These are phyloP conservation scores for Pilatotrama ljubarskyi DNA, from an alignment of 768 basidiomycete genomes.

Conservation along the genomic window DNA sequence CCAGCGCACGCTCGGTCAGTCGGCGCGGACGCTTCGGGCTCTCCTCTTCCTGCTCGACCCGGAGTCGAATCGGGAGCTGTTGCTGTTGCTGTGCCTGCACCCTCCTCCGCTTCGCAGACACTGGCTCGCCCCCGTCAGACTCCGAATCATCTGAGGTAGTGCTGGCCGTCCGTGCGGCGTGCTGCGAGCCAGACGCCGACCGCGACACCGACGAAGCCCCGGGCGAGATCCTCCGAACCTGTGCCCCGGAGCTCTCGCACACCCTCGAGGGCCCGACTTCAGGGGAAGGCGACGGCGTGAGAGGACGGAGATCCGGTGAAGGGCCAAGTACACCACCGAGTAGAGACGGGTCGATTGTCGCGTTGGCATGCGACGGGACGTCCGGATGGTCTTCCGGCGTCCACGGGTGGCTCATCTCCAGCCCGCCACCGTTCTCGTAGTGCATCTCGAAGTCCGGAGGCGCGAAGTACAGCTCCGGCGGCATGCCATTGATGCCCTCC, in stretches of 20 bases:
- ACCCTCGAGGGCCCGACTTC: not conserved
- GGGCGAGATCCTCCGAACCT: not conserved
- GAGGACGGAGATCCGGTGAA: not conserved
- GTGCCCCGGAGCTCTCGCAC: not conserved
- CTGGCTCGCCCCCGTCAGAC: not conserved
- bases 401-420: not conserved
- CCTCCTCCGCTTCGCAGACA: not conserved
- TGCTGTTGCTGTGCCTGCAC: not conserved
- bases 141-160: not conserved
- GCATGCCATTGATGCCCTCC: not conserved
- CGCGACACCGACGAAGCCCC: not conserved
- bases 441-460: not conserved
- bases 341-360: conserved; percentile 19
- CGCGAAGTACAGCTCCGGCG: not conserved
- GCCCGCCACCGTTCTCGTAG: not conserved
- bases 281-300: not conserved
- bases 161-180: not conserved
- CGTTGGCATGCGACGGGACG: not conserved
- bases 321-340: conserved; percentile 4
- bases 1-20: conserved; percentile 8
- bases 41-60: not conserved
- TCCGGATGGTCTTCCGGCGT: not conserved
- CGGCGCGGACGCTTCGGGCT: conserved; percentile 13
- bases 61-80: conserved; percentile 1
- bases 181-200: not conserved